Conservation (phyloP, 2,329 filamentous ascomycete genomes). For the Cladosporium sp. region DNA sequence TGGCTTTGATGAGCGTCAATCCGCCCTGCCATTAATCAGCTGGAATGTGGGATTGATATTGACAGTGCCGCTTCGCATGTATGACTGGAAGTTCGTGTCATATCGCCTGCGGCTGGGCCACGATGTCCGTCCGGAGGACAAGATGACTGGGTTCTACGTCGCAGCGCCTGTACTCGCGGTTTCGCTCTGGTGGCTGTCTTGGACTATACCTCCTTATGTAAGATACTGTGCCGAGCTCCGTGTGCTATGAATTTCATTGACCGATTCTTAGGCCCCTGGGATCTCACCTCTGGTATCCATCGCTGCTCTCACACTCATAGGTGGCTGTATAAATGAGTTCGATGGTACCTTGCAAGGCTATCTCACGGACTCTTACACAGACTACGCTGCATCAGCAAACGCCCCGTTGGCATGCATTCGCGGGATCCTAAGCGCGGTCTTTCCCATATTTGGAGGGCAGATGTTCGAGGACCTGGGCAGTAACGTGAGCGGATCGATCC, state of each 20-base stretch:
- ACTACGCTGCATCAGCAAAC: background rate
- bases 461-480: background rate
- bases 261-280: background rate
- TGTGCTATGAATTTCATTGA: background rate
- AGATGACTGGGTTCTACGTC: background rate
- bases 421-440: background rate
- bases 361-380: background rate
- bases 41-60: background rate
- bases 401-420: background rate
- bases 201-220: background rate
- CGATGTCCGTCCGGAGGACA: background rate
- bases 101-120: background rate
- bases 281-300: background rate
- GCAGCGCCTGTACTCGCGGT: background rate
- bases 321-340: background rate
- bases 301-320: background rate
- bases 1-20: background rate
- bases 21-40: background rate
- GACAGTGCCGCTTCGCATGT: background rate
- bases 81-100: background rate
- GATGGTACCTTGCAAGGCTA: background rate
- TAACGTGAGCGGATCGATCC: background rate
- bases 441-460: background rate
- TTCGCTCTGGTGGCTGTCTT: background rate
- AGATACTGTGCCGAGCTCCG: background rate